phyloP scores from a whole-genome alignment of 179 eudicot species.

The Spinacia oleracea region DNA sequence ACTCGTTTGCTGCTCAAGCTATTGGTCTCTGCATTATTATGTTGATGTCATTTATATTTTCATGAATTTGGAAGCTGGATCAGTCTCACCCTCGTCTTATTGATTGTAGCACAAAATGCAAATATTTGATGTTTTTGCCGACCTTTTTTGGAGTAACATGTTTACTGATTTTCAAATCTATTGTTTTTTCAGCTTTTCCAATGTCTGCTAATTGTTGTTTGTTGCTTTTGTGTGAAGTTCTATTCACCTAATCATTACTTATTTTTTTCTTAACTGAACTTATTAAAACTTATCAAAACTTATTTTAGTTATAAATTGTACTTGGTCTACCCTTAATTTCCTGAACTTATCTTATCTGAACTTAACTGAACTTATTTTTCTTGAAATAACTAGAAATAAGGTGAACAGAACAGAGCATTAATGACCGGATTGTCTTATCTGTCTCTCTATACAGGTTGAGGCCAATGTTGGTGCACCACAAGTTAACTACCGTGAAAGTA shows the following conservation, averaged over 20 bases:
- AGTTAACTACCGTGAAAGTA: constrained; percentile 96
- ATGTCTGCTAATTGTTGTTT: not conserved
- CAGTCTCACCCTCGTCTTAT: not conserved
- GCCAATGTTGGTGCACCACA: constrained; percentile 99
- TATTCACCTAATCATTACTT: no score
- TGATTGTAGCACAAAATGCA: not conserved
- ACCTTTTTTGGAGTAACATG: not conserved
- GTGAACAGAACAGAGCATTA: no score
- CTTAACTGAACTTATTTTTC: no score
- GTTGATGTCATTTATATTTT: not conserved
- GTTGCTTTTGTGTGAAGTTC: not conserved
- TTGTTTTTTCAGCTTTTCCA: not conserved
- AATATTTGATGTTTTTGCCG: not conserved
- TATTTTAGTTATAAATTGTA: no score
- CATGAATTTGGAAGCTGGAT: not conserved
- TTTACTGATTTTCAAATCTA: not conserved
- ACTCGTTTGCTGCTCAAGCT: not conserved
- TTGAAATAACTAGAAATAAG: no score
- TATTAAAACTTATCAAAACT: no score
- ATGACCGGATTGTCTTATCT: constrained; percentile 11
- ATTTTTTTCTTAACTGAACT: no score
- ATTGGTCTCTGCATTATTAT: not conserved
- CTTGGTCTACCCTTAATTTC: no score
- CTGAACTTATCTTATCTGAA: no score
- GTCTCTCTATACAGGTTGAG: constrained; percentile 58